Conservation (phyloP, 2,329 filamentous ascomycete species). For the Sporothrix dimorphospora region DNA sequence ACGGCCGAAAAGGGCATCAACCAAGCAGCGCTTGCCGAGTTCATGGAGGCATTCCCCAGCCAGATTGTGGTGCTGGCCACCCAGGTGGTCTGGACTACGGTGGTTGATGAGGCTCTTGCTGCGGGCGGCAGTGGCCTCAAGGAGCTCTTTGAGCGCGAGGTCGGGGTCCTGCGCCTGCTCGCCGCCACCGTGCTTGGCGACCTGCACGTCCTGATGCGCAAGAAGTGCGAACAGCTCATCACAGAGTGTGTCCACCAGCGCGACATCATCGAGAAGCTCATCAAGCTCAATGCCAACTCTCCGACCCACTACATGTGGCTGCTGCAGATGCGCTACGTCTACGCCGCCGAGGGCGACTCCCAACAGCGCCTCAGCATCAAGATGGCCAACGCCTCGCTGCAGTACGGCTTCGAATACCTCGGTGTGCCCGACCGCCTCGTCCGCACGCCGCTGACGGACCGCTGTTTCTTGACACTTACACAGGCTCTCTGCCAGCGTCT, state of each 20-base stretch:
- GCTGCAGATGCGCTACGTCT: slow-evolving; percentile 95
- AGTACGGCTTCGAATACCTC: slow-evolving; percentile 97
- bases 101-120: slow-evolving; percentile 76
- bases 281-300: slow-evolving; percentile 72
- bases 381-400: slow-evolving; percentile 95
- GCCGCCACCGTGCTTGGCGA: slow-evolving; percentile 89
- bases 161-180: slow-evolving; percentile 81
- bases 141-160: slow-evolving; percentile 76
- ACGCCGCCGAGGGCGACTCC: slow-evolving; percentile 78
- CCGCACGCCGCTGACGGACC: slow-evolving; percentile 92
- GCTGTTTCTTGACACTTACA: slow-evolving; percentile 96
- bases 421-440: slow-evolving; percentile 96
- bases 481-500: slow-evolving; percentile 94
- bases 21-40: slow-evolving; percentile 70
- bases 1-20: slow-evolving; percentile 71
- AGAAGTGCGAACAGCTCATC: slow-evolving; percentile 98
- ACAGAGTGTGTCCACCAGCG: slow-evolving; percentile 98
- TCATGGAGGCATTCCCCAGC: slow-evolving; percentile 82
- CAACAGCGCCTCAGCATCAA: slow-evolving; percentile 83
- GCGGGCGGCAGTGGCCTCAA: slow-evolving; percentile 64
- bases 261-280: slow-evolving; percentile 86
- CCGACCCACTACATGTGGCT: slow-evolving; percentile 89
- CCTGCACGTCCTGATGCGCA: slow-evolving; percentile 80
- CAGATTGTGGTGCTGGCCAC: slow-evolving; percentile 95
- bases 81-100: slow-evolving; percentile 90